Percentiles rank a stretch among this genome's conserved stretches.
Evolutionary conservation across 2,329 filamentous ascomycete genomes (phyloP).

Genomic region (Karstenula rhodostoma): DNA sequence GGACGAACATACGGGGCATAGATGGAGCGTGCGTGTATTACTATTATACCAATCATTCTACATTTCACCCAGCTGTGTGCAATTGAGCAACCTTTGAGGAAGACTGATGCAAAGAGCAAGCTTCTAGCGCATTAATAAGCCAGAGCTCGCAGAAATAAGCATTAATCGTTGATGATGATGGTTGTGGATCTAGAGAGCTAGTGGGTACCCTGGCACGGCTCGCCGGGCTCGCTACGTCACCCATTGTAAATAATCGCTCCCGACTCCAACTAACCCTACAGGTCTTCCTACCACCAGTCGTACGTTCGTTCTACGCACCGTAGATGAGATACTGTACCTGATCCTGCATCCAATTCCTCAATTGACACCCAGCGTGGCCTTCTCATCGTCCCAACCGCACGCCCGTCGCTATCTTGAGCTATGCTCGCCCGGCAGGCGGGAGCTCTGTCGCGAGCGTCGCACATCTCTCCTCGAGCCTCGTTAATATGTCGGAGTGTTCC

Average conservation of each 20-base stretch:
- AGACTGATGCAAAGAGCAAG: not conserved
- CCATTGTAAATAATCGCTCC: not conserved
- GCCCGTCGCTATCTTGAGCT: slow-evolving; percentile 19
- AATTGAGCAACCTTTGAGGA: not conserved
- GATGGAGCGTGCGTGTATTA: slow-evolving; percentile 4
- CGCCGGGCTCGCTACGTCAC: slow-evolving; percentile 15
- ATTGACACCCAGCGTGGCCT: slow-evolving; percentile 21
- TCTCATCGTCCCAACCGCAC: slow-evolving; percentile 7
- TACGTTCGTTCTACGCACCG: slow-evolving; percentile 18
- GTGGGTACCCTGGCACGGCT: slow-evolving; percentile 8
- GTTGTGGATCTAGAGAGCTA: slow-evolving; percentile 15
- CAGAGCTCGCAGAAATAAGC: slow-evolving; percentile 27
- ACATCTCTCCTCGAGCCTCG: slow-evolving; percentile 28
- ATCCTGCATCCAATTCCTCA: slow-evolving; percentile 13
- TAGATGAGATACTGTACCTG: slow-evolving; percentile 15
- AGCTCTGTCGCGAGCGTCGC: slow-evolving; percentile 38
- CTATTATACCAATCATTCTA: slow-evolving; percentile 12
- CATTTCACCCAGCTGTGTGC: not conserved
- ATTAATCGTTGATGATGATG: not conserved
- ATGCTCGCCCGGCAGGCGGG: slow-evolving; percentile 44
- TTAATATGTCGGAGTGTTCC: slow-evolving; percentile 19
- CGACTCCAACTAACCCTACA: not conserved
- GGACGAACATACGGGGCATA: not conserved
- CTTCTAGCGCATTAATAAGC: slow-evolving; percentile 22
- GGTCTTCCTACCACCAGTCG: not conserved